Conservation (phyloP, 352 stramenopile species). For the Globisporangium recalcitrans region DNA sequence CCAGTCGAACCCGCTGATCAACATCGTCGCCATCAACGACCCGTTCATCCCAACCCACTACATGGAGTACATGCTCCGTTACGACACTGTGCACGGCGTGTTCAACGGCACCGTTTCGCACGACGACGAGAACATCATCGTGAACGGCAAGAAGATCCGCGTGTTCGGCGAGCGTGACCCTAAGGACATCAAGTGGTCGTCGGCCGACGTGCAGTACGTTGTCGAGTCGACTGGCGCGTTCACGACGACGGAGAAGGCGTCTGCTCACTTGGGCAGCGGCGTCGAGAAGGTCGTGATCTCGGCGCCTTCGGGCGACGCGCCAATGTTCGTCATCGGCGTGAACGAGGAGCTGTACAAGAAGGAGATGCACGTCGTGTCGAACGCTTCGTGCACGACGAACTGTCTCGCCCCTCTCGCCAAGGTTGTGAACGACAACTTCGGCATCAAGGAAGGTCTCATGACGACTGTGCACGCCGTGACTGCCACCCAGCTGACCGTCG, state of each 20-base stretch:
- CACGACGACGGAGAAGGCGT: slow-evolving; percentile 88
- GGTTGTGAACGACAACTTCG: slow-evolving; percentile 98
- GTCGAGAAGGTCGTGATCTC: slow-evolving; percentile 98
- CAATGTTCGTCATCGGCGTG: slow-evolving; percentile 98
- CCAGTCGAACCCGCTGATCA: slow-evolving; percentile 81
- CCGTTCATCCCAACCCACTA: slow-evolving; percentile 95
- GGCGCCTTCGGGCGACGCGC: slow-evolving; percentile 96
- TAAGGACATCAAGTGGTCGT: slow-evolving; percentile 90
- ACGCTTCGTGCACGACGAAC: slow-evolving; percentile 99
- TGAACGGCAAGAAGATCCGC: slow-evolving; percentile 92
- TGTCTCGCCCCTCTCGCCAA: slow-evolving; percentile 97
- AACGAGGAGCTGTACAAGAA: slow-evolving; percentile 95
- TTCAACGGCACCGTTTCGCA: slow-evolving; percentile 86
- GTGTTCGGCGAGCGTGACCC: slow-evolving; percentile 95
- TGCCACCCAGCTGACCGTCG: slow-evolving; percentile 96
- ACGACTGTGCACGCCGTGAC: slow-evolving; percentile 99
- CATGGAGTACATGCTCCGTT: slow-evolving; percentile 94
- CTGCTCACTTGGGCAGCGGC: slow-evolving; percentile 90
- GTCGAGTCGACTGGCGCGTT: slow-evolving; percentile 87
- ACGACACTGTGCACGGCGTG: slow-evolving; percentile 91
- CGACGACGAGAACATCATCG: slow-evolving; percentile 83
- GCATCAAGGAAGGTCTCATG: slow-evolving; percentile 98
- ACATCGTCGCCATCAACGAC: slow-evolving; percentile 93
- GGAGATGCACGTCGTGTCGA: slow-evolving; percentile 96
- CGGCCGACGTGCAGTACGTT: slow-evolving; percentile 91